Conservation (phyloP, 768 basidiomycete species). For the Paxillus rubicundulus region DNA sequence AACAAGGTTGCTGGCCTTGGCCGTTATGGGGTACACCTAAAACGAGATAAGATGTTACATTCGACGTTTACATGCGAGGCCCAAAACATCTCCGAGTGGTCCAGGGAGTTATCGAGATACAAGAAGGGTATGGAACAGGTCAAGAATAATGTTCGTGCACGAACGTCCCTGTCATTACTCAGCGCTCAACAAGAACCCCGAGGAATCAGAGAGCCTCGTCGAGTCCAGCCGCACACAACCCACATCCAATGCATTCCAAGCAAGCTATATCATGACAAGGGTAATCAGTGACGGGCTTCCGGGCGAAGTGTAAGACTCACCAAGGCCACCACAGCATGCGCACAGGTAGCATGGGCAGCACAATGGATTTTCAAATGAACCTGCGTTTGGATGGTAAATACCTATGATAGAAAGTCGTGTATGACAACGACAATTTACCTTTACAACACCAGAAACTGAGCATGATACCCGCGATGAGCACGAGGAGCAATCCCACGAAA, state of each 20-base stretch:
- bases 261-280: slow-evolving; percentile 42
- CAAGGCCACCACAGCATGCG: slow-evolving; percentile 68
- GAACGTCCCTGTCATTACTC: too few relatives aligned
- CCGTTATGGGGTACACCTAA: background rate
- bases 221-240: slow-evolving; percentile 56
- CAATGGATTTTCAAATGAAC: slow-evolving; percentile 57
- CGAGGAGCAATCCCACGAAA: slow-evolving; percentile 61
- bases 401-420: background rate
- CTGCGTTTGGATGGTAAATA: slow-evolving; percentile 25
- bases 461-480: slow-evolving; percentile 53
- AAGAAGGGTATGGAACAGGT: background rate
- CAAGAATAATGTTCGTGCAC: too few relatives aligned
- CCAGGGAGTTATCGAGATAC: background rate
- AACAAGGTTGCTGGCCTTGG: background rate
- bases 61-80: background rate
- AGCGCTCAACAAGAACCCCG: background rate
- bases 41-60: background rate
- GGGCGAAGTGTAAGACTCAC: slow-evolving; percentile 31
- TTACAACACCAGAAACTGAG: slow-evolving; percentile 66
- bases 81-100: too few relatives aligned
- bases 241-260: slow-evolving; percentile 68
- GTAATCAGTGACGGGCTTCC: slow-evolving; percentile 1
- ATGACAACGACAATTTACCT: slow-evolving; percentile 33
- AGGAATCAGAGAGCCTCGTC: slow-evolving; percentile 23
- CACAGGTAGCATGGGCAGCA: slow-evolving; percentile 74